Evolutionary conservation across 176 grass and related monocot genomes (phyloP).

Genomic region (Poa pratensis): DNA sequence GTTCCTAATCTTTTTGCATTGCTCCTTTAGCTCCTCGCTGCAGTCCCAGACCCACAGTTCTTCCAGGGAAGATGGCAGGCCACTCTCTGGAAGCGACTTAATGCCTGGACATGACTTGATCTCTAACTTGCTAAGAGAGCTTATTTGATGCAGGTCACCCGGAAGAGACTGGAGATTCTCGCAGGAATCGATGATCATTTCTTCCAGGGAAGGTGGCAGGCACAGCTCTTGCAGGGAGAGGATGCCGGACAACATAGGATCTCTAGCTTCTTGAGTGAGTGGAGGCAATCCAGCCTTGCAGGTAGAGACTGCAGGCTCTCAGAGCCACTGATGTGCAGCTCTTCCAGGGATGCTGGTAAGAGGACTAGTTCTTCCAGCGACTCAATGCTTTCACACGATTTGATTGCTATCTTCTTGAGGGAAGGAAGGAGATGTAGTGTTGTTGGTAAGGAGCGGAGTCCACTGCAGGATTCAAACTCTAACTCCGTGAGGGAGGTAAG

Average conservation of each 20-base stretch:
- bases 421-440: slow-evolving; percentile 33
- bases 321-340: slow-evolving; percentile 23
- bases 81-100: slow-evolving; percentile 38
- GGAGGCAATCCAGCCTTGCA: slow-evolving; percentile 19
- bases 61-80: slow-evolving; percentile 32
- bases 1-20: slow-evolving; percentile 27
- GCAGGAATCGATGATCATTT: slow-evolving; percentile 34
- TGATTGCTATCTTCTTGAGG: slow-evolving; percentile 39
- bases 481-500: slow-evolving; percentile 41
- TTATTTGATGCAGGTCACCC: slow-evolving; percentile 6
- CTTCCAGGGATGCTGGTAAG: slow-evolving; percentile 20
- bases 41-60: slow-evolving; percentile 32
- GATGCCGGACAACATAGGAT: slow-evolving; percentile 27
- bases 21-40: slow-evolving; percentile 39
- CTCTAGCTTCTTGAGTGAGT: slow-evolving; percentile 24
- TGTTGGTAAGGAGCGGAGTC: background rate
- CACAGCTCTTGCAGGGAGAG: slow-evolving; percentile 27
- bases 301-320: slow-evolving; percentile 10
- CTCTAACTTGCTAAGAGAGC: slow-evolving; percentile 29
- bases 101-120: slow-evolving; percentile 39
- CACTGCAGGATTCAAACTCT: background rate
- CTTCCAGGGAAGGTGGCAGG: slow-evolving; percentile 16
- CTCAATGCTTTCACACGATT: slow-evolving; percentile 10
- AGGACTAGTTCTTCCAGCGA: slow-evolving; percentile 14
- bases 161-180: slow-evolving; percentile 35